Percentiles rank a stretch among this genome's conserved stretches.
These are phyloP conservation scores for Waltergamsia citrina DNA, from an alignment of 2,329 filamentous ascomycete genomes.

Conservation along the genomic window DNA sequence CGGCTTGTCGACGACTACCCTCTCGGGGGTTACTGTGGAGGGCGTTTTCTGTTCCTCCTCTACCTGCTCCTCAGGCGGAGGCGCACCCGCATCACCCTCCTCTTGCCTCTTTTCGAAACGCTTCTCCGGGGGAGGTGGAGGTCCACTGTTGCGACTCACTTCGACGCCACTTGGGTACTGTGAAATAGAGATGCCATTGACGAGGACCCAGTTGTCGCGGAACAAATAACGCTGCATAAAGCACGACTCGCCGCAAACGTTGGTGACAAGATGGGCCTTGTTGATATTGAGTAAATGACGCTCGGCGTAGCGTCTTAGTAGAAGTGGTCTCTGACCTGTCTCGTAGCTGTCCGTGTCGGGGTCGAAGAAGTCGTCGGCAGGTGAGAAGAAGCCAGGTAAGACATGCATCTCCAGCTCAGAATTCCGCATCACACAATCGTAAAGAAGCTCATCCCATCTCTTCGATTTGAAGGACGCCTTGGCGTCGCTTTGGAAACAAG, in stretches of 20 bases:
- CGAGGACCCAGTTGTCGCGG: conserved; percentile 34
- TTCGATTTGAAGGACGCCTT: conserved; percentile 10
- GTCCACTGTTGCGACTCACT: conserved; percentile 2
- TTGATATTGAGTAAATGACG: conserved; percentile 28
- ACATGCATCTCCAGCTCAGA: conserved; percentile 27
- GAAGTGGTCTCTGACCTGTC: conserved; percentile 27
- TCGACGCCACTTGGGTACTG: conserved; percentile 28
- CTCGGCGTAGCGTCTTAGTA: conserved; percentile 27
- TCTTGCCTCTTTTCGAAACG: background rate
- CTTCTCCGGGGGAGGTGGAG: conserved; percentile 5
- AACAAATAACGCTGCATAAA: conserved; percentile 37
- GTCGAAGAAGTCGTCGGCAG: conserved; percentile 20
- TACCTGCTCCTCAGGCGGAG: background rate
- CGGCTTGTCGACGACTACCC: conserved; percentile 18
- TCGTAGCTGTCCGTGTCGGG: conserved; percentile 22
- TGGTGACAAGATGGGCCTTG: conserved; percentile 29
- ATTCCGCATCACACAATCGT: conserved; percentile 25
- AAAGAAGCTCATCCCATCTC: conserved; percentile 31
- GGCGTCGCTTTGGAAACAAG: conserved; percentile 22
- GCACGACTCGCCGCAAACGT: conserved; percentile 33
- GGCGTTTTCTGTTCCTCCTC: conserved; percentile 5
- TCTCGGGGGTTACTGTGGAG: conserved; percentile 10
- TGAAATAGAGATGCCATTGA: conserved; percentile 34
- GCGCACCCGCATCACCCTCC: background rate
- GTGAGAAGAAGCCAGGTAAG: conserved; percentile 31